These are phyloP conservation scores for Penicillium ochrochloron DNA, from an alignment of 495 filamentous ascomycete genomes.

Conservation along the genomic window DNA sequence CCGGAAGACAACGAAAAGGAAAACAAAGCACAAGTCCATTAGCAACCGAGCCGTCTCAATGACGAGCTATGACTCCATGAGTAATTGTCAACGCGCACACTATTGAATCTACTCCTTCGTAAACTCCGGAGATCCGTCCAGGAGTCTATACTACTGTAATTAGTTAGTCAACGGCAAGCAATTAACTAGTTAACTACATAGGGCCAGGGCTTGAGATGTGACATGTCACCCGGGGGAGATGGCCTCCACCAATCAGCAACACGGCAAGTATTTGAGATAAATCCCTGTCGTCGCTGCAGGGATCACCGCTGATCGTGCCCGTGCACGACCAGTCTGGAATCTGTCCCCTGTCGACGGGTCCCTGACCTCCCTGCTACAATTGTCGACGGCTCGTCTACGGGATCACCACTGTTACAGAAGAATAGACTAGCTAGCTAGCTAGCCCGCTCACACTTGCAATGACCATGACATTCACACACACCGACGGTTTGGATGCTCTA, in stretches of 20 bases:
- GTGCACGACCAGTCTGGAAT: constrained; percentile 28
- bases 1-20: background rate
- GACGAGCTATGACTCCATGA: background rate
- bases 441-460: background rate
- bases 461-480: background rate
- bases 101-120: constrained; percentile 13
- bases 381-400: background rate
- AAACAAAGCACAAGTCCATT: background rate
- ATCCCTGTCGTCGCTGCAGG: constrained; percentile 42
- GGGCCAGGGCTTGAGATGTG: constrained; percentile 19
- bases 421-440: background rate
- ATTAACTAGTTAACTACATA: too few relatives aligned
- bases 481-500: constrained; percentile 4
- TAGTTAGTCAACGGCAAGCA: background rate
- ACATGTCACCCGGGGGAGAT: constrained; percentile 21
- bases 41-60: background rate
- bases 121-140: background rate
- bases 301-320: constrained; percentile 35
- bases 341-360: constrained; percentile 1
- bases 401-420: background rate
- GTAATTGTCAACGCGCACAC: constrained; percentile 7
- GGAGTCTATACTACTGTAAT: background rate
- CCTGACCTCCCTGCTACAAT: background rate
- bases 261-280: constrained; percentile 48
- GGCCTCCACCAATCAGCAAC: constrained; percentile 39